A percentile compares a stretch with the other conserved stretches of the same genome.
Evolutionary conservation across 2,329 filamentous ascomycete genomes (phyloP).

Genomic region (Trichoderma pleuroti): DNA sequence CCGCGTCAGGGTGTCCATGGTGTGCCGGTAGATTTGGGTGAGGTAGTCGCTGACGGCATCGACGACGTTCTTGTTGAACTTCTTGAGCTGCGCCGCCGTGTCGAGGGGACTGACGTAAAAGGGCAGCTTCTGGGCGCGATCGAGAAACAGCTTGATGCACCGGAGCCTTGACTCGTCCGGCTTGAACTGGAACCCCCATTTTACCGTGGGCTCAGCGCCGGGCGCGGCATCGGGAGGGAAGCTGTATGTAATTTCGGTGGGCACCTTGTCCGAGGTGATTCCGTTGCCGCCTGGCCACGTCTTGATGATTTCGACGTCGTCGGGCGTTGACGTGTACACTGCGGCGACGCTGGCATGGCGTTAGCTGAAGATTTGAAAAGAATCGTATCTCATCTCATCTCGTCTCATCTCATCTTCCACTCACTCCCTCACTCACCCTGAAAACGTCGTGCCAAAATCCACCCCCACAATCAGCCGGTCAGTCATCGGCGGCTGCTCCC

Average conservation of each 20-base stretch:
- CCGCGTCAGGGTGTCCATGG: constrained; percentile 71
- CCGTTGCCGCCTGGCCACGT: constrained; percentile 80
- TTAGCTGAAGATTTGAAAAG: not conserved
- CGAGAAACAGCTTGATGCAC: constrained; percentile 82
- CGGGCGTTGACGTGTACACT: constrained; percentile 70
- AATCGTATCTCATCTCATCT: not conserved
- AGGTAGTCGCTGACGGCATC: constrained; percentile 79
- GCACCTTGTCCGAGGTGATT: constrained; percentile 85
- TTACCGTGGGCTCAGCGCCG: constrained; percentile 49
- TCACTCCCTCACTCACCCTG: constrained; percentile 49
- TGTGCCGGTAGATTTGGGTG: constrained; percentile 71
- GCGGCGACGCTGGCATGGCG: constrained; percentile 52
- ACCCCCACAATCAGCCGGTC: constrained; percentile 73
- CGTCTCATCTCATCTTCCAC: not conserved
- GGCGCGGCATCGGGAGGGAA: constrained; percentile 29
- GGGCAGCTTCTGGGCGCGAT: constrained; percentile 74
- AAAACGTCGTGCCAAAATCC: constrained; percentile 83
- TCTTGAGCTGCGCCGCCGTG: constrained; percentile 71
- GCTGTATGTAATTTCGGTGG: constrained; percentile 70
- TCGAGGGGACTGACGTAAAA: constrained; percentile 77
- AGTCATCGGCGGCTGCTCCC: constrained; percentile 49
- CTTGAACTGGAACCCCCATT: constrained; percentile 82
- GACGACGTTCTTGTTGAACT: constrained; percentile 71
- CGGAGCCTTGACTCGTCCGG: constrained; percentile 72
- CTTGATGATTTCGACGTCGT: constrained; percentile 81